Base-by-base conservation (phyloP, 768 basidiomycete genomes). In the Tricholoma sp. region DNA sequence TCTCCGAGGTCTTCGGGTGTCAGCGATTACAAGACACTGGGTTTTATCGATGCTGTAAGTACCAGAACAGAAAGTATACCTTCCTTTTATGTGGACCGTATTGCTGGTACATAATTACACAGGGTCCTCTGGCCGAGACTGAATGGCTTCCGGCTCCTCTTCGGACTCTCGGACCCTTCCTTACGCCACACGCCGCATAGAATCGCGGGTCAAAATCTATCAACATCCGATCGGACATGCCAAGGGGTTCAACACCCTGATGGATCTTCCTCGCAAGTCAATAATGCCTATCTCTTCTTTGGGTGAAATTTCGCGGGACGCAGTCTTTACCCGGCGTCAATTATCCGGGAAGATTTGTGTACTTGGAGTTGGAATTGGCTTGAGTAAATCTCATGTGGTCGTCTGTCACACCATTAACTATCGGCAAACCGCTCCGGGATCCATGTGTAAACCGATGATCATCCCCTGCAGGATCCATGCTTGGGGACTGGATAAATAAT, bases 211-310 rank as follows among this genome's bases (percentile, higher is more conserved):
- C 34, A 27, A 55, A 41, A 45, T 31, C 45, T 34, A 18, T 50
- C 34, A 27, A 55, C 31, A 45, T 31, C 45, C 46, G 61, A 59
- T 56, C 51, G 61, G 56, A 55, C 52, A 51, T 57, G 58, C 57
- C 58, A 59, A 47, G 54, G 35, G 61, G 52, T 46, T n/a, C 59
- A 55, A 60, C n/a, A n/a, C 9, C 35, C 45, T 55, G 55, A 57
- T 61, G 46, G 54, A 43, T 43, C 41, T 43, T 18, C 19, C 19
- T 21, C 41, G 9, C 41, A 2, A 10, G 19, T 10, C 19, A 21
- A 43, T 32, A 11, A 32, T 11, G 31, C 31, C 12, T 11, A 16
- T 29, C 16, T 31, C 14, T 49, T 10, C 29, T 27, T 49, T 29
- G 24, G 11, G 12, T 8, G 16, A 22, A 9, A 43, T 43, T 19